Percentiles rank a stretch among this genome's conserved stretches.
Evolutionary conservation across 2,329 filamentous ascomycete genomes (phyloP).

Genomic region (Aspergillus quadrilineatus): DNA sequence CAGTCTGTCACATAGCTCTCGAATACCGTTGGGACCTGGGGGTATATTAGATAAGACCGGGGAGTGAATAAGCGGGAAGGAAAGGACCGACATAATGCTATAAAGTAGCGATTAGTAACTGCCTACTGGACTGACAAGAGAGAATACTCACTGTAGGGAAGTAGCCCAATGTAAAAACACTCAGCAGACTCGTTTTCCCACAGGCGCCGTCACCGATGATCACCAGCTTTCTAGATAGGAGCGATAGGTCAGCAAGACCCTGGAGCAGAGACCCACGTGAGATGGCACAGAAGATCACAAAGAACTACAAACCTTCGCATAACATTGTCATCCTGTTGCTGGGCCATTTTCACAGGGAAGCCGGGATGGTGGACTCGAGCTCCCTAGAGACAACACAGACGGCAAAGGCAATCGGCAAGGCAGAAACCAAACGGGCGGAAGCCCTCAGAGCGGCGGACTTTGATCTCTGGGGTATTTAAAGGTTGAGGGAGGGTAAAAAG

Average conservation of each 20-base stretch:
- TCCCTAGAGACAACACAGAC: constrained; percentile 14
- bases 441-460: constrained; percentile 5
- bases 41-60: constrained; percentile 15
- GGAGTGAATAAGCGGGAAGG: not conserved
- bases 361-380: not conserved
- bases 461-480: constrained; percentile 1
- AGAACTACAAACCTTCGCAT: constrained; percentile 55
- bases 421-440: constrained; percentile 13
- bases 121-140: not conserved
- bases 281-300: not conserved
- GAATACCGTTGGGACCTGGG: constrained; percentile 89
- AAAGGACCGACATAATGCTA: constrained; percentile 47
- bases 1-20: constrained; percentile 99
- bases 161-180: constrained; percentile 96
- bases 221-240: constrained; percentile 73
- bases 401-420: constrained; percentile 13
- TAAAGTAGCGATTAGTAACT: constrained; percentile 21
- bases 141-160: constrained; percentile 80
- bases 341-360: constrained; percentile 33
- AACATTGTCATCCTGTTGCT: constrained; percentile 43
- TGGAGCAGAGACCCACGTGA: not conserved
- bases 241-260: constrained; percentile 19
- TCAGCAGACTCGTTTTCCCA: constrained; percentile 95
- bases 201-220: constrained; percentile 97
- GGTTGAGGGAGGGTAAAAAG: constrained; percentile 1